Evolutionary conservation across 2,329 filamentous ascomycete genomes (phyloP), one percentile per base, ranked within the genome.

Genomic region (Passalora sequoiae): DNA sequence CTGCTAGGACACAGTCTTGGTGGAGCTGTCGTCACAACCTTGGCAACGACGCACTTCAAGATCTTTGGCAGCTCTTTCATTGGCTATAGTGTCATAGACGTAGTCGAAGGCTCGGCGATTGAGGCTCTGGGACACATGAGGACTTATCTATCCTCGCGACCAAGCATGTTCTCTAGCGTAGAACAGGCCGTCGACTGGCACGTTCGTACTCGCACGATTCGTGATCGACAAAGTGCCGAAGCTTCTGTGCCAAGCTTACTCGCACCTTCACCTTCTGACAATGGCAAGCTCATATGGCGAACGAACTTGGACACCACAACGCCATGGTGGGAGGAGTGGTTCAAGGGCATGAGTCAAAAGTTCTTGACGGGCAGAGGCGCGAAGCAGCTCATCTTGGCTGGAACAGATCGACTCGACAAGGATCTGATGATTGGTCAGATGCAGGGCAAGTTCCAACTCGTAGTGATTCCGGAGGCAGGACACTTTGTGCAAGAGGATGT

Each of bases 401-500:
- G 89, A 13, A 95, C 89, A 8, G 91, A 96, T 68, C 75, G 89
- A 37, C 66, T 96, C 44, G 89, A 96, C 63, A 94, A 86, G 53
- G 89, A 94, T 60, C 69, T 96, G 59, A 95, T 87, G 65, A 95
- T 96, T 64, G 89, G 89, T 12, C 89, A 96, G 68, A 96, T 96
- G 89, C 89, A 96, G 72, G 89, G 89, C 4, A 97, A 97, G 74
- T 98, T 97, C 62, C 89, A 94, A 44, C 72, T 98, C 33, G 86
- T 95, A 56, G 89, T 98, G 5, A 86, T 97, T 57, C 89, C 92
- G 1, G 87, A 95, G 62, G 89, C 92, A 1, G 92, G 92, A 0
- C 92, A 98, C 65, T 98, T 98, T 60, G 81, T 98, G 43, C 92
- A 98, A 54, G 92, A 98, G 65, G 92, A 98, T 64, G 77, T 91